Base-by-base conservation (phyloP, 1,139 yeast genomes). In the Petasospora rhodanensis region DNA sequence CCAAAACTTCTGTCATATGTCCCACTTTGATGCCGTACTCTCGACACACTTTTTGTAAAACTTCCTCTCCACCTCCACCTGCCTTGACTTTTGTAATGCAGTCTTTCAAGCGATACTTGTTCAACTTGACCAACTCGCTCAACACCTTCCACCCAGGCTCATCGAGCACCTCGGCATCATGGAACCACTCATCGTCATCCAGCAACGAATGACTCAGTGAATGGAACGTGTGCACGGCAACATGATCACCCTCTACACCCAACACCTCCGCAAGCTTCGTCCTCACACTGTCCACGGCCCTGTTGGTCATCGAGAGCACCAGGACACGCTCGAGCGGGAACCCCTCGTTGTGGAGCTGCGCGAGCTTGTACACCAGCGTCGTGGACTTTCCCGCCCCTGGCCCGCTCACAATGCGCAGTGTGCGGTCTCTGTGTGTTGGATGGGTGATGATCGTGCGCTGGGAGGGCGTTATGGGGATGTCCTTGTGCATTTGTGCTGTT, bases 311-410 rank as follows among this genome's bases (percentile, higher is more conserved):
- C 5, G 87, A 76, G 8, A 83, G 58, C 4, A 80, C 77, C 23
- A 81, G 53, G 3, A 83, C 70, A 32, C 76, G 74, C 7, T 61
- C 56, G 0, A 89, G 85, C 2, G 52, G 41, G 0, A 73, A 52
- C 2, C 61, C 59, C 6, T 58, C 40, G 5, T 52, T 44, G 1
- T 81, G 51, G 41, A 79, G 47, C 40, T 68, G 60, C 2, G 71
- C 72, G 0, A 80, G 64, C 39, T 85, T 63, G 26, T 67, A 60
- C 2, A 75, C 71, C 19, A 83, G 47, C 0, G 87, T 78, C 25
- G 63, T 61, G 0, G 93, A 81, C 48, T 83, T 83, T 1, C 94
- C 94, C 15, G 83, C 72, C 4, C 89, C 89, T 1, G 89, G 87
- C 0, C 89, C 87, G 0, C 87, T 82, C 14, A 66, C 61, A 2